Percentiles rank a stretch among this genome's conserved stretches.
phyloP scores from a whole-genome alignment of 2,329 filamentous ascomycete genomes.

The Colletotrichum acutatum region DNA sequence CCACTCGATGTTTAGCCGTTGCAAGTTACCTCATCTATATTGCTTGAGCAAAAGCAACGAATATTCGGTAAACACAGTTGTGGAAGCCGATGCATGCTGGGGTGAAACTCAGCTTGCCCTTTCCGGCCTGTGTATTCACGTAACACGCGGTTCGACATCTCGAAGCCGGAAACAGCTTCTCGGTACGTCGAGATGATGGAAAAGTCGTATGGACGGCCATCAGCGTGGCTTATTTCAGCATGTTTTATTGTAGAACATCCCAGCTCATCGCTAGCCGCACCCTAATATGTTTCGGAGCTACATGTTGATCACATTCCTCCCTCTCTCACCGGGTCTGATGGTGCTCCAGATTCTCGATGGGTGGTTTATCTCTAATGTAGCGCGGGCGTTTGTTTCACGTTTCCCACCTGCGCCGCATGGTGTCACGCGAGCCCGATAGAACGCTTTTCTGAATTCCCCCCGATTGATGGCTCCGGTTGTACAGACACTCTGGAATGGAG shows the following conservation, averaged over 20 bases:
- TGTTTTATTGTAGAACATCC: neutral
- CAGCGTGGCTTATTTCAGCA: neutral
- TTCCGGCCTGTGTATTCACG: neutral
- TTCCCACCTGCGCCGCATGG: neutral
- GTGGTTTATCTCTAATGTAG: neutral
- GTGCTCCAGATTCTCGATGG: slow-evolving; percentile 17
- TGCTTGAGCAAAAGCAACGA: neutral
- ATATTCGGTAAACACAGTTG: neutral
- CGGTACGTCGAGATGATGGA: neutral
- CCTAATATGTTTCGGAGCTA: neutral
- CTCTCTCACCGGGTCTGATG: neutral
- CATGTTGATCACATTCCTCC: slow-evolving; percentile 22
- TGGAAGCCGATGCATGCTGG: neutral
- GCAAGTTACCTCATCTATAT: neutral
- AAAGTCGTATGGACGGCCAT: neutral
- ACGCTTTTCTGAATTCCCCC: too few species aligned
- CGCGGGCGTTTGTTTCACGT: neutral
- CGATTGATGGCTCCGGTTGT: neutral
- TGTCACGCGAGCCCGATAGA: neutral
- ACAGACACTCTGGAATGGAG: neutral
- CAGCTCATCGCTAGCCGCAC: neutral
- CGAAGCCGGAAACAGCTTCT: neutral
- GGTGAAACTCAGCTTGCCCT: neutral
- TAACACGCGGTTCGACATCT: too few species aligned
- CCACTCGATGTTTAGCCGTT: neutral